These are phyloP conservation scores for Fusarium sp. DNA, from an alignment of 2,329 filamentous ascomycete genomes.

Conservation along the genomic window DNA sequence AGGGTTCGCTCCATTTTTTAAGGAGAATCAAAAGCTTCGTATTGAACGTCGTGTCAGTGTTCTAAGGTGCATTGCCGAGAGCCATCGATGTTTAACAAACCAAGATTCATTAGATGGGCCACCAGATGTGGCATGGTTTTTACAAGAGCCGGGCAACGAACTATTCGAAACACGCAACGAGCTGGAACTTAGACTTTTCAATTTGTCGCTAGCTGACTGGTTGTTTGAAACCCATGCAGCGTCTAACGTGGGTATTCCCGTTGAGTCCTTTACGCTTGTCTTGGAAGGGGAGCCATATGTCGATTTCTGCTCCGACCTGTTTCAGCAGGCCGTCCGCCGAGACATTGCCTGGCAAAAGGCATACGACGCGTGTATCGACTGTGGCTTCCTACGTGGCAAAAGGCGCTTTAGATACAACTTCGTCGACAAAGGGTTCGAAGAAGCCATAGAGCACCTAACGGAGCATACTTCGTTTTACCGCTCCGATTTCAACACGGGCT, in stretches of 20 bases:
- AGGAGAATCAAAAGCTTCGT: conserved; percentile 23
- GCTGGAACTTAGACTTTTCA: background rate
- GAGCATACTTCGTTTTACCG: background rate
- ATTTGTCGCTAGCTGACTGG: conserved; percentile 2
- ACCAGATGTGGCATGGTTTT: background rate
- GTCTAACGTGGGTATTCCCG: background rate
- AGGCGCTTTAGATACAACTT: too few species aligned
- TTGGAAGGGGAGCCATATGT: background rate
- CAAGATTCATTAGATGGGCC: background rate
- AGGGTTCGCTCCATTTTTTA: conserved; percentile 6
- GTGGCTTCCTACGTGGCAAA: background rate
- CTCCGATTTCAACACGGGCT: conserved; percentile 3
- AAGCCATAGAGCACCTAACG: rapidly evolving
- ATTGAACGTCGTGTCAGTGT: conserved; percentile 26
- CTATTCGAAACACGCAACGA: background rate
- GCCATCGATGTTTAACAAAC: too few species aligned
- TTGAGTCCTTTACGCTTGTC: background rate
- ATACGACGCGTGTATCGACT: background rate
- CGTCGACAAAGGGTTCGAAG: too few species aligned
- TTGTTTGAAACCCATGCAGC: conserved; percentile 6
- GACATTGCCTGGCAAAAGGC: background rate
- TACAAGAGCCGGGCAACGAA: background rate
- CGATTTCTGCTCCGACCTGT: background rate
- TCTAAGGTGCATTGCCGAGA: background rate
- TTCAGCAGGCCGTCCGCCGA: background rate